Evolutionary conservation across 2,329 filamentous ascomycete species (phyloP), one percentile per base, ranked within the genome.

Genomic region (Pseudonectria foliicola): DNA sequence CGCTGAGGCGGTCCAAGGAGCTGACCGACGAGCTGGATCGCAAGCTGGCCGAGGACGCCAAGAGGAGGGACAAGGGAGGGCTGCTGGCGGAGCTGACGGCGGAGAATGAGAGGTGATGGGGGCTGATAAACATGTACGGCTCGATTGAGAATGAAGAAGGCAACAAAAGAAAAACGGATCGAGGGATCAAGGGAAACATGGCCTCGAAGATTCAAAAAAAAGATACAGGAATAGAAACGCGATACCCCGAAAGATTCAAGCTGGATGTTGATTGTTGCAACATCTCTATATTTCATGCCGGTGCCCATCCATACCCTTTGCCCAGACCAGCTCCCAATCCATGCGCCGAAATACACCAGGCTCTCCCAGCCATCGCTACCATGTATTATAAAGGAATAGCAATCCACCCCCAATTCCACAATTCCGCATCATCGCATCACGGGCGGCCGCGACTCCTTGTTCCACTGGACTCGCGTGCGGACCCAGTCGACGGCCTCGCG

Each of bases 401-500:
- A 14, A 6, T n/a, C 5, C 25, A 6, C 13, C 10, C 25, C 4
- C 25, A n/a, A 5, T 11, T 10, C 13, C 5, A 27, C 4, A 6
- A 27, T 14, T 27, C 28, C 31, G 4, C 12, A 40, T 75, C 70
- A 96, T 64, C 88, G 75, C 89, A 95, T 95, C 34, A 94, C 80
- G 2, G 92, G 92, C 43, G 90, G 89, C 42, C 92, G 73, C 4
- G 79, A 82, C 61, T 95, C 90, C 64, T 92, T 95, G 59, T 96
- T 96, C 87, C 92, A 96, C 61, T 86, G 88, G 18, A 96, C 87
- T 42, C 92, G 72, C 48, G 81, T 90, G 56, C 86, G 80, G 39
- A 98, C 70, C 92, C 92, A 98, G 55, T 96, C 92, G n/a, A 98
- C 84, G 1, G 92, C 90, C 66, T 96, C 92, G 53, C 78, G 79